Conservation (phyloP, 2,329 filamentous ascomycete species). For the Sporothrix curviconia region DNA sequence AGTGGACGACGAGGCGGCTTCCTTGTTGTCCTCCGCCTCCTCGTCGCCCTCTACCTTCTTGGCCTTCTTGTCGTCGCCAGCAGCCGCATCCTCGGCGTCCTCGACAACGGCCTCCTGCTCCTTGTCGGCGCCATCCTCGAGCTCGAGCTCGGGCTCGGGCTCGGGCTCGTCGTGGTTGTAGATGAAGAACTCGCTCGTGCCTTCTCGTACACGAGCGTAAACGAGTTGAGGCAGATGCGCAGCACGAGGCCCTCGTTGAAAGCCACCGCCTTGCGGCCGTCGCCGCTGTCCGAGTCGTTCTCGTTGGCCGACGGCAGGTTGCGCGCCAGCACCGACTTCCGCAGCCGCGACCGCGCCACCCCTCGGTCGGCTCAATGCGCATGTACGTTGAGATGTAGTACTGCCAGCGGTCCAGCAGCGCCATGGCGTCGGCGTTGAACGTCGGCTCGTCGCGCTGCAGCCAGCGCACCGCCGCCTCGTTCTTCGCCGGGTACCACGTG, state of each 20-base stretch:
- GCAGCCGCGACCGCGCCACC: slow-evolving; percentile 60
- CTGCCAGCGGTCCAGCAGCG: slow-evolving; percentile 77
- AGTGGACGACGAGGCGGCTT: not conserved
- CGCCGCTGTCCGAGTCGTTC: slow-evolving; percentile 56
- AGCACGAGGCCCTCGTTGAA: slow-evolving; percentile 64
- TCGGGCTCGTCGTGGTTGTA: slow-evolving; percentile 53
- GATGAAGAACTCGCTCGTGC: slow-evolving; percentile 63
- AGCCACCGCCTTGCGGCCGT: slow-evolving; percentile 52
- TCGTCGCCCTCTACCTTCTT: not conserved
- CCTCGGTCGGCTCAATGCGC: slow-evolving; percentile 81
- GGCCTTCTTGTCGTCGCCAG: not conserved
- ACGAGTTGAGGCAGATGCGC: slow-evolving; percentile 70
- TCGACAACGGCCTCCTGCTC: not conserved
- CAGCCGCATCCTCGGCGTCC: not conserved
- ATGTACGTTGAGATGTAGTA: slow-evolving; percentile 94
- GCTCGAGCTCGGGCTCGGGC: slow-evolving; percentile 10
- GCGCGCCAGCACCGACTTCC: slow-evolving; percentile 62
- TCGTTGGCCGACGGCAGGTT: slow-evolving; percentile 60
- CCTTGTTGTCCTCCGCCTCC: not conserved
- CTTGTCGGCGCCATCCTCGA: not conserved
- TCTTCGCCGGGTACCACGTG: slow-evolving; percentile 67
- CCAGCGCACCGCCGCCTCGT: slow-evolving; percentile 66
- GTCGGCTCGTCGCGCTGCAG: slow-evolving; percentile 64
- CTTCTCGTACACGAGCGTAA: slow-evolving; percentile 71
- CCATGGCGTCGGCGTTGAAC: slow-evolving; percentile 83